Base-by-base conservation (phyloP, 352 stramenopile species). In the Aphanomyces cochlioides region DNA sequence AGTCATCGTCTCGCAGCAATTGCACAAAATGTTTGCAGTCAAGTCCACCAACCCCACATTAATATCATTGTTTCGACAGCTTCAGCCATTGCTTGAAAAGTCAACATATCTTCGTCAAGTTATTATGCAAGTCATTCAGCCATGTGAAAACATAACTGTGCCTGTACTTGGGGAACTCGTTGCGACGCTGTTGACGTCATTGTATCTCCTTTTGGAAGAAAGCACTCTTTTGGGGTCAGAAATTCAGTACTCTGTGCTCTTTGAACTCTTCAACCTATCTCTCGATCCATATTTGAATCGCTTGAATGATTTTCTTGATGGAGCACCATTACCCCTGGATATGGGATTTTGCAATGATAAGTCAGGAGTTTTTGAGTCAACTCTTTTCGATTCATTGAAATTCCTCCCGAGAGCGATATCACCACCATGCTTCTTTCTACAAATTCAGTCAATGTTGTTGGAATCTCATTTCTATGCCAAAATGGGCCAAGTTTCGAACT, bases 381-480 rank as follows among this genome's bases (percentile, higher is more conserved):
- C 53, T 10, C 28, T 70, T 10, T 61, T 61, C n/a, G 17, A 12
- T 8, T 43, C 64, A 4, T 59, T 61, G 15, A 19, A 36, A 15
- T 12, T 40, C 5, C 15, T 43, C 10, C 45, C 64, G 38, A 36
- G 47, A 2, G 39, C 28, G 28, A 28, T 17, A 4, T 21, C 10
- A 37, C 47, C 64, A 17, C 64, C 64, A 5, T 19, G 8, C 8
- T 70, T 70, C 43, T 36, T 70, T 13, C 8, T 8, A 8, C 12
- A 28, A 5, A 45, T 63, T 15, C 8, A 40, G 13, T 10, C 45
- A 10, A 47, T 70, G 4, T 6, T 70, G 4, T 8, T 63, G 13
- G 64, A 70, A 61, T 36, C 64, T 5, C 64, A 70, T 21, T 45
- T 50, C 17, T 70, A 70, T 40, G 21, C 64, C 21, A 19, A 13